Conservation (phyloP, 2,329 filamentous ascomycete species). For the Polytolypa hystricis region DNA sequence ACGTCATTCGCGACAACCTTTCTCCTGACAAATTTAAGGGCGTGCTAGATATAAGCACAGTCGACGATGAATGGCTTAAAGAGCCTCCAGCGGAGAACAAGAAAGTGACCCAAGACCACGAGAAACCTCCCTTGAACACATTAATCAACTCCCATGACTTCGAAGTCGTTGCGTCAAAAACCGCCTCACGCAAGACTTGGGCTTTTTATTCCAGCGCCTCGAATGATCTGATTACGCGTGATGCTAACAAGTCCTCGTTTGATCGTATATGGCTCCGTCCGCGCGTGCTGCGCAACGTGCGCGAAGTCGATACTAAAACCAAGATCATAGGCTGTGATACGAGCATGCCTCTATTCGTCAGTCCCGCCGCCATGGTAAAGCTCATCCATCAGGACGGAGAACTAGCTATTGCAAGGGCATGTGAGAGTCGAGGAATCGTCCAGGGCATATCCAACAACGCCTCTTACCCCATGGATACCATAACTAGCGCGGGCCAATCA, state of each 20-base stretch:
- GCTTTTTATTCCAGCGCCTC: slow-evolving; percentile 58
- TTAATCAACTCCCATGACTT: slow-evolving; percentile 53
- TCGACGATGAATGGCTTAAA: slow-evolving; percentile 40
- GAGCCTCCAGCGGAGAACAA: slow-evolving; percentile 24
- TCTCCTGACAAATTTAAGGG: slow-evolving; percentile 38
- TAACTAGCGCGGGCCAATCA: slow-evolving; percentile 33
- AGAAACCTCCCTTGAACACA: slow-evolving; percentile 35
- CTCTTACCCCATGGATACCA: slow-evolving; percentile 46
- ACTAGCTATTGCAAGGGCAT: slow-evolving; percentile 44
- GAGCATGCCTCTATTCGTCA: slow-evolving; percentile 50
- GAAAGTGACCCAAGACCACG: slow-evolving; percentile 16
- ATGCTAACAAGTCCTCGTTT: slow-evolving; percentile 45
- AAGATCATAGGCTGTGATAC: slow-evolving; percentile 45
- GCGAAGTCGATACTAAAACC: slow-evolving; percentile 39
- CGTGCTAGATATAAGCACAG: slow-evolving; percentile 36
- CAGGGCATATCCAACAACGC: slow-evolving; percentile 53
- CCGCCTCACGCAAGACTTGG: slow-evolving; percentile 53
- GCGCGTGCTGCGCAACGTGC: slow-evolving; percentile 47
- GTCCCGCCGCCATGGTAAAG: slow-evolving; percentile 53
- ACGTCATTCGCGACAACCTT: slow-evolving; percentile 35
- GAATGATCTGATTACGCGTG: slow-evolving; percentile 49
- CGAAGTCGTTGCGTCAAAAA: slow-evolving; percentile 43
- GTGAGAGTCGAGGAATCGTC: slow-evolving; percentile 41
- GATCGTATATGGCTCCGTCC: slow-evolving; percentile 48
- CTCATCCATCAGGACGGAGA: slow-evolving; percentile 57